A percentile compares a stretch with the other conserved stretches of the same genome.
phyloP scores from a whole-genome alignment of 2,329 filamentous ascomycete genomes.

The Neurospora crassa region DNA sequence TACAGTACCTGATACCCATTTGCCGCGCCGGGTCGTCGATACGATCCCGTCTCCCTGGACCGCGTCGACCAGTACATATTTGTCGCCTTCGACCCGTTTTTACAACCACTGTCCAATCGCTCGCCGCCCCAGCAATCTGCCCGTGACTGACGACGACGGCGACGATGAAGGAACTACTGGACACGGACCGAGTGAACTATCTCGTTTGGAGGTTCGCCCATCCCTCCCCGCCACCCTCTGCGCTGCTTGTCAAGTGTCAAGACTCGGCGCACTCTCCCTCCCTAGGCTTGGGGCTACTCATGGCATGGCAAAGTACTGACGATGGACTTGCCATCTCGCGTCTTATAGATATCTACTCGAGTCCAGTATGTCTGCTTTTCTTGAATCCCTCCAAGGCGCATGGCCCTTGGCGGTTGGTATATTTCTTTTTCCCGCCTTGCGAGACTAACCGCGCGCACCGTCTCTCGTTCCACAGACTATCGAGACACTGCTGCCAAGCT shows the following conservation, averaged over 20 bases:
- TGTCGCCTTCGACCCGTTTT: conserved; percentile 1
- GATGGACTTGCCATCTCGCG: conserved; percentile 2
- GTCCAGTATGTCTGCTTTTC: conserved; percentile 43
- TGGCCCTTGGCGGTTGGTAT: conserved; percentile 7
- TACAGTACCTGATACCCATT: not conserved
- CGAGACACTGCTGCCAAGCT: conserved; percentile 58
- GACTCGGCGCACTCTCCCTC: not conserved
- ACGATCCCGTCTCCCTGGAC: not conserved
- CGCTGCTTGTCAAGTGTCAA: conserved; percentile 6
- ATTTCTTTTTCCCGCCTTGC: conserved; percentile 5
- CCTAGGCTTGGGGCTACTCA: not conserved
- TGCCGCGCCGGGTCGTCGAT: not conserved
- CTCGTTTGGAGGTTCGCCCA: conserved; percentile 57
- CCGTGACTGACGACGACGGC: conserved; percentile 7
- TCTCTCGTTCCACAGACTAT: conserved; percentile 41
- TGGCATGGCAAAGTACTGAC: conserved; percentile 10
- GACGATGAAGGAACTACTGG: conserved; percentile 52
- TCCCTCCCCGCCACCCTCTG: conserved; percentile 12
- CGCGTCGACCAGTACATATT: not conserved
- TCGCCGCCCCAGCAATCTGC: conserved; percentile 1
- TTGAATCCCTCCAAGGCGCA: conserved; percentile 4
- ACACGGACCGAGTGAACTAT: conserved; percentile 61
- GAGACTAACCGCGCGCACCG: conserved; percentile 24
- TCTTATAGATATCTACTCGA: conserved; percentile 46
- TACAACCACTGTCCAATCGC: conserved; percentile 1